Conservation (phyloP, 192 early-diverging fungal species). For the Linnemannia zychae region DNA sequence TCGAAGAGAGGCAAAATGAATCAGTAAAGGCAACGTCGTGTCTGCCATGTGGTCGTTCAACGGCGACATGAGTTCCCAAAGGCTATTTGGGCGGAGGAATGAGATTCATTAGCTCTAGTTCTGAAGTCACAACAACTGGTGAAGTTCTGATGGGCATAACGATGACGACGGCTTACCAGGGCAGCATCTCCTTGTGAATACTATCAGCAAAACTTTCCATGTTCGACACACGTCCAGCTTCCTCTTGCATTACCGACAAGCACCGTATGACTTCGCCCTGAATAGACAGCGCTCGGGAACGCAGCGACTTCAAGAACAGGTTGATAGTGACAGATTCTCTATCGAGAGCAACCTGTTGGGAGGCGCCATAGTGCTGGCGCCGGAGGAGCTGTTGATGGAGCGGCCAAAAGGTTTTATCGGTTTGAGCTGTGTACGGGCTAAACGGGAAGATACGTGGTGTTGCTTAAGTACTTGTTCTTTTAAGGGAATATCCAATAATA, state of each 20-base stretch:
- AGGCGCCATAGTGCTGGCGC: conserved; percentile 28
- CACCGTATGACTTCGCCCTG: conserved; percentile 60
- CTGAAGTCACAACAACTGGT: neutral
- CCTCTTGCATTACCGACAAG: conserved; percentile 59
- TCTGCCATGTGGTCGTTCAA: conserved; percentile 59
- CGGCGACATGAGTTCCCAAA: conserved; percentile 66
- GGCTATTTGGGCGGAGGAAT: conserved; percentile 30
- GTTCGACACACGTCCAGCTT: conserved; percentile 57
- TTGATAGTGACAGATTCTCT: conserved; percentile 11
- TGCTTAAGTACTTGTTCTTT: neutral
- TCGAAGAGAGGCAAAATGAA: conserved; percentile 58
- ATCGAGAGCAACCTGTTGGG: neutral
- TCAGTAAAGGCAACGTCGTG: conserved; percentile 58
- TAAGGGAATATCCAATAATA: neutral
- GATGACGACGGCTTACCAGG: conserved; percentile 52
- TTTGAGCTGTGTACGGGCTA: conserved; percentile 5
- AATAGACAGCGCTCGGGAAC: conserved; percentile 19
- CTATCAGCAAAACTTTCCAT: conserved; percentile 62
- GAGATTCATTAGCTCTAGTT: neutral
- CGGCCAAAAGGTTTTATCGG: neutral
- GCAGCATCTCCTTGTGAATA: conserved; percentile 60
- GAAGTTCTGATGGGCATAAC: neutral
- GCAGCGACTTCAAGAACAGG: conserved; percentile 27
- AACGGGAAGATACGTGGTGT: neutral
- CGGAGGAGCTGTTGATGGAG: conserved; percentile 19